Evolutionary conservation across 2,329 filamentous ascomycete species (phyloP), one percentile per base, ranked within the genome.

Genomic region (Fusarium continuum): DNA sequence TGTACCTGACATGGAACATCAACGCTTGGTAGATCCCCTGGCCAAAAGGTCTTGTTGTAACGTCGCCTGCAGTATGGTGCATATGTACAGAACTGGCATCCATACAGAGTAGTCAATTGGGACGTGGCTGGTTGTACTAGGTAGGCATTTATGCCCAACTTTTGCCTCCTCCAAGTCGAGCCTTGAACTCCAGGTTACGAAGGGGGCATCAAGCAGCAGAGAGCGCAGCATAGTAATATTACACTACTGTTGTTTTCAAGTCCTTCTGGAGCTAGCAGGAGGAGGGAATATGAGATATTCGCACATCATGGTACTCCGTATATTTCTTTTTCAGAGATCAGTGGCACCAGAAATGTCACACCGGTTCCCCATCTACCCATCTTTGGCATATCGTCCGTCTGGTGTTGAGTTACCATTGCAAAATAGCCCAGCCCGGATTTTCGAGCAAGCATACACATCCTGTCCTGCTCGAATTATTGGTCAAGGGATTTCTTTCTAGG

Each of bases 71-170:
- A 29, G 28, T 29, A 29, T n/a, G n/a, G n/a, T n/a, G n/a, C n/a
- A n/a, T n/a, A n/a, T n/a, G n/a, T n/a, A n/a, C n/a, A n/a, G n/a
- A n/a, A n/a, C 44, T 46, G 32, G 28, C 29, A 56, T 53, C 46
- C 58, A 46, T 48, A n/a, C n/a, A n/a, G n/a, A 43, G 53, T 58
- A 52, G 63, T 66, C 59, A 51, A 55, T 48, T 34, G 34, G 49
- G 49, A 39, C 39, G 47, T 44, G 45, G 46, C 39, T 49, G 31
- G 43, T 55, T 64, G 39, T 52, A 39, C 52, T 51, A 32, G 51
- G 43, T 26, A 23, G 28, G 22, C 35, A 36, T 70, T 64, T 16
- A 28, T 70, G 64, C 68, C 68, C 58, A 66, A 70, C 54, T 41
- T 62, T 64, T 50, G 61, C 64, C 54, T 58, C 56, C 61, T 52